These are phyloP conservation scores for Wickerhamiella occidentalis DNA, from an alignment of 805 yeast genomes.

Conservation along the genomic window DNA sequence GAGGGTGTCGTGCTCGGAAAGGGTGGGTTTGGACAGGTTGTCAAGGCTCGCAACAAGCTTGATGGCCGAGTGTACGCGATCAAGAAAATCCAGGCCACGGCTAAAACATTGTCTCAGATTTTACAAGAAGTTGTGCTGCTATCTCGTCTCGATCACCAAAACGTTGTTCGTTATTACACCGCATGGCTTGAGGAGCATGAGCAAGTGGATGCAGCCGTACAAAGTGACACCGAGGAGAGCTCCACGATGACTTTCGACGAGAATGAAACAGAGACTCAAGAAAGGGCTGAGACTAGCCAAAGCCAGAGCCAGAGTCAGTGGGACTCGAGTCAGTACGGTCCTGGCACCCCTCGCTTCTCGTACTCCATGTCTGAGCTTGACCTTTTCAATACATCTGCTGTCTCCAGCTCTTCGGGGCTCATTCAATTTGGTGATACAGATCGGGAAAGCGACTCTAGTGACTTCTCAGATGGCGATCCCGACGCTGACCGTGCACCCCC, in stretches of 20 bases:
- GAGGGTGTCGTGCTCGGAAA: constrained; percentile 83
- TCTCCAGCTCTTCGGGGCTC: constrained; percentile 19
- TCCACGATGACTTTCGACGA: not conserved
- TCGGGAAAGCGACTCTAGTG: constrained; percentile 12
- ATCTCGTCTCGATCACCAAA: constrained; percentile 87
- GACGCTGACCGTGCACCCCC: not conserved
- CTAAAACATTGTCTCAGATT: constrained; percentile 46
- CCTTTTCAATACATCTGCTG: constrained; percentile 16
- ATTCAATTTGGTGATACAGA: constrained; percentile 26
- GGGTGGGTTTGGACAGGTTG: constrained; percentile 98
- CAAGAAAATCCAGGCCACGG: constrained; percentile 67
- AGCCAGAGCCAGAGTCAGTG: not conserved
- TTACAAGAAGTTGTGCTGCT: constrained; percentile 83
- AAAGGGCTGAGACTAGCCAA: not conserved
- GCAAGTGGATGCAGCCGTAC: not conserved
- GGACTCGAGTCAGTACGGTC: not conserved
- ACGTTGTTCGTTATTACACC: constrained; percentile 90
- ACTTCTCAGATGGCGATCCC: not conserved
- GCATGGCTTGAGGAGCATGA: constrained; percentile 83
- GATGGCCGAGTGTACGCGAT: constrained; percentile 95
- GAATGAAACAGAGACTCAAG: not conserved
- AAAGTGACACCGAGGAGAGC: not conserved
- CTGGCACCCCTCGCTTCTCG: constrained; percentile 6
- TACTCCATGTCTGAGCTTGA: constrained; percentile 14
- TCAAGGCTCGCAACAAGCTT: constrained; percentile 83